Conservation (phyloP, 768 basidiomycete species). For the Auricularia cornea region DNA sequence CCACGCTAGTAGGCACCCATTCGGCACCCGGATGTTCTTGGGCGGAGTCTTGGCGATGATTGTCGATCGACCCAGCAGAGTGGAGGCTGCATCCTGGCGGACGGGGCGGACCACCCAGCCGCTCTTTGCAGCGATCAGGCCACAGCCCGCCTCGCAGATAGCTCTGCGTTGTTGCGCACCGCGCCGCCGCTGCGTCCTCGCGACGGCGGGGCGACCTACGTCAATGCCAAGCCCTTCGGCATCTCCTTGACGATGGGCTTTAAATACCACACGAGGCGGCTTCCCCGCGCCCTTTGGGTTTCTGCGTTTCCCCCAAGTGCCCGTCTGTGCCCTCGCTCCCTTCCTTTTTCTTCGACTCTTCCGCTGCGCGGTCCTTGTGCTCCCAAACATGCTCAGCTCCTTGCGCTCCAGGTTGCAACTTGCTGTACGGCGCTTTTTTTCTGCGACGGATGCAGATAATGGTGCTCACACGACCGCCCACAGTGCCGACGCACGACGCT, state of each 20-base stretch:
- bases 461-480: neutral
- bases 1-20: too few species aligned
- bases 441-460: neutral
- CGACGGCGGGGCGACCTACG: neutral
- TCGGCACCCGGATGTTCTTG: too few species aligned
- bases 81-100: neutral
- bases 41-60: too few species aligned
- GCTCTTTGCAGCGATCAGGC: neutral
- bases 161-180: neutral
- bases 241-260: neutral
- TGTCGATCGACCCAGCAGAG: neutral
- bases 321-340: neutral
- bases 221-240: neutral
- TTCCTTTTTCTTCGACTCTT: neutral
- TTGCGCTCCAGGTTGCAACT: neutral
- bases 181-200: too few species aligned
- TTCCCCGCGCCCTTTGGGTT: neutral
- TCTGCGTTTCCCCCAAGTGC: neutral
- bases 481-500: conserved; percentile 42
- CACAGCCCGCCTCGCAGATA: too few species aligned
- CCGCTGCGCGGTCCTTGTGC: neutral
- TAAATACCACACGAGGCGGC: neutral
- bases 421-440: neutral
- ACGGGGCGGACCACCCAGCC: neutral
- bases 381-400: neutral